Evolutionary conservation across 116 monocot genomes (phyloP).

Genomic region (Iris pallida): DNA sequence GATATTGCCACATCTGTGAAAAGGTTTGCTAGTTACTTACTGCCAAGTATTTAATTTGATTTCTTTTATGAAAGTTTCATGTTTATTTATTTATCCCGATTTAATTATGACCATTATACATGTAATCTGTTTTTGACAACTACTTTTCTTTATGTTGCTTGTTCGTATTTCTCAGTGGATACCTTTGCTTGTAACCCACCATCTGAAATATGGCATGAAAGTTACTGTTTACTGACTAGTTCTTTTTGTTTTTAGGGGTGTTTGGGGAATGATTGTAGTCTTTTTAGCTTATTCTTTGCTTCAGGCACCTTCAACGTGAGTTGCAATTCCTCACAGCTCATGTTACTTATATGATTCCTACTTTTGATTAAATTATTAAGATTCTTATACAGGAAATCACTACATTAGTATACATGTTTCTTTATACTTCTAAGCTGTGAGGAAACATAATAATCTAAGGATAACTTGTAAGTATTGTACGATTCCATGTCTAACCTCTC

Average conservation of each 20-base stretch:
- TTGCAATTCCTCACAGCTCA: slow-evolving; percentile 2
- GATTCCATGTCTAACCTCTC: too few species aligned
- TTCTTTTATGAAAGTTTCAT: background rate
- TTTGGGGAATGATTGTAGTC: slow-evolving; percentile 92
- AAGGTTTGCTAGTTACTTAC: slow-evolving; percentile 41
- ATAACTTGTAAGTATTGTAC: too few species aligned
- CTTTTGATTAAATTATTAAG: background rate
- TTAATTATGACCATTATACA: background rate
- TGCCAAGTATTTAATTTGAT: background rate
- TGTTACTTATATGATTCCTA: background rate
- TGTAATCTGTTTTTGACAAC: background rate
- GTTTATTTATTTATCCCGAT: background rate
- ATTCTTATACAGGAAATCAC: too few species aligned
- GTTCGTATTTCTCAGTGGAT: background rate
- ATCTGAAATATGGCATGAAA: background rate
- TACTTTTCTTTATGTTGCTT: background rate
- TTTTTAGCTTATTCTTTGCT: slow-evolving; percentile 94
- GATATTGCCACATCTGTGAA: slow-evolving; percentile 74
- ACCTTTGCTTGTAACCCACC: background rate
- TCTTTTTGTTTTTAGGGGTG: slow-evolving; percentile 46
- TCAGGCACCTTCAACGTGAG: slow-evolving; percentile 99
- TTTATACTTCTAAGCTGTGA: background rate
- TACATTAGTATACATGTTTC: background rate
- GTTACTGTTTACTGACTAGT: background rate
- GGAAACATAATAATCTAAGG: too few species aligned